These are phyloP conservation scores for Pseudocercospora pini-densiflorae DNA, from an alignment of 2,329 filamentous ascomycete species.

Conservation along the genomic window DNA sequence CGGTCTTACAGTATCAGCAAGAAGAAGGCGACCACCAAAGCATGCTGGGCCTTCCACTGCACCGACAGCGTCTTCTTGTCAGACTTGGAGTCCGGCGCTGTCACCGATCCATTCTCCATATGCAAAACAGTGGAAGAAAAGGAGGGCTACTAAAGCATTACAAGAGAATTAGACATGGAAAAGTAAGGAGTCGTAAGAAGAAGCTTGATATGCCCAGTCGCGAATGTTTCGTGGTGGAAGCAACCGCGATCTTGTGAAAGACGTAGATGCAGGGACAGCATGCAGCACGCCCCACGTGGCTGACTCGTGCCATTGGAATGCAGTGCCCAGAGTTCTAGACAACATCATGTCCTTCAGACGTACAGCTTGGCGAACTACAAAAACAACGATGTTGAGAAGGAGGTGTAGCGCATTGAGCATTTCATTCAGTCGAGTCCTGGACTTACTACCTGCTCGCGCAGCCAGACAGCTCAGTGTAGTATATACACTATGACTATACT, in stretches of 20 bases:
- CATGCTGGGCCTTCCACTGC: slow-evolving; percentile 59
- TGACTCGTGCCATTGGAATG: background rate
- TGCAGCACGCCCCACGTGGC: background rate
- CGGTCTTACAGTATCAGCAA: slow-evolving; percentile 62
- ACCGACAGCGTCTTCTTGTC: slow-evolving; percentile 49
- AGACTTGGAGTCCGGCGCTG: slow-evolving; percentile 32
- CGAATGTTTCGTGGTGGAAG: background rate
- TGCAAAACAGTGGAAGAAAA: background rate
- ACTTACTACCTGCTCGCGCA: background rate
- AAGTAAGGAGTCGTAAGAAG: background rate
- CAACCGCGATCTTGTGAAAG: background rate
- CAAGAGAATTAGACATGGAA: slow-evolving; percentile 8
- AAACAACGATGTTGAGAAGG: background rate
- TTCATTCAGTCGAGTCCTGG: background rate
- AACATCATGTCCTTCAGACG: background rate
- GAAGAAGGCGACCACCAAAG: slow-evolving; percentile 67
- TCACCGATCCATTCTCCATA: slow-evolving; percentile 14
- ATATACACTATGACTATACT: slow-evolving; percentile 11
- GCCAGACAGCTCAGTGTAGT: slow-evolving; percentile 5
- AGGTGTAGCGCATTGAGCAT: background rate
- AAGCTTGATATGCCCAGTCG: background rate
- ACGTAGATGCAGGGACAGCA: background rate
- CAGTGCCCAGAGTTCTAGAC: background rate
- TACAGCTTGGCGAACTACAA: background rate
- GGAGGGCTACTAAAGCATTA: background rate